These are phyloP conservation scores for Monosporozyma servazzii DNA, from an alignment of 805 yeast genomes.

Conservation along the genomic window DNA sequence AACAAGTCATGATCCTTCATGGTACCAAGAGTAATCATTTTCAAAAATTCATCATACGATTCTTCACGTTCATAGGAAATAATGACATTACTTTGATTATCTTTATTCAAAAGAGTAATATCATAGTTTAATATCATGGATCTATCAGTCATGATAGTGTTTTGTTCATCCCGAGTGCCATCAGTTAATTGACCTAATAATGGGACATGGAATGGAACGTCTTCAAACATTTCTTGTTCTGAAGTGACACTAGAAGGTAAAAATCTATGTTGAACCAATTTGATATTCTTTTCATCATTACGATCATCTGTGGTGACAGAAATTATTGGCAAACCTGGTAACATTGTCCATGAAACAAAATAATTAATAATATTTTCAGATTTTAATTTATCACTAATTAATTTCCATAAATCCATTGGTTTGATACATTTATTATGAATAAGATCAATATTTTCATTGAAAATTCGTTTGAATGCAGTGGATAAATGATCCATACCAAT, in stretches of 20 bases:
- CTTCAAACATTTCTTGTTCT: constrained; percentile 35
- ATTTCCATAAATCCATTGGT: constrained; percentile 26
- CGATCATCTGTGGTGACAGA: constrained; percentile 24
- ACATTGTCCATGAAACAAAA: constrained; percentile 47
- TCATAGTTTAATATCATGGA: constrained; percentile 14
- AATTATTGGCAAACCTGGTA: constrained; percentile 49
- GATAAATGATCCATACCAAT: constrained; percentile 17
- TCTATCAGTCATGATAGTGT: constrained; percentile 25
- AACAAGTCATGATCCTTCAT: constrained; percentile 24
- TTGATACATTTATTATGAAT: constrained; percentile 17
- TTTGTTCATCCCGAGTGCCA: constrained; percentile 14
- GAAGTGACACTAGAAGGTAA: constrained; percentile 9
- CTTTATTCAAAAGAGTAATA: constrained; percentile 16
- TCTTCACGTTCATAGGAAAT: constrained; percentile 35
- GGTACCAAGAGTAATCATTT: constrained; percentile 11
- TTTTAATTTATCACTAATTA: constrained; percentile 15
- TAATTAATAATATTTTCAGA: constrained; percentile 23
- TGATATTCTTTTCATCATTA: constrained; percentile 22
- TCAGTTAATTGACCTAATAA: constrained; percentile 25
- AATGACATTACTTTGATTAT: constrained; percentile 36
- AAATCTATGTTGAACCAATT: constrained; percentile 34
- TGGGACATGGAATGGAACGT: constrained; percentile 56
- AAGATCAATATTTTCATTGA: constrained; percentile 6
- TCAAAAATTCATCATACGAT: constrained; percentile 22
- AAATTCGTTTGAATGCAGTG: constrained; percentile 12